phyloP scores from a whole-genome alignment of 257 asterid genomes.

The Nicotiana paniculata region DNA sequence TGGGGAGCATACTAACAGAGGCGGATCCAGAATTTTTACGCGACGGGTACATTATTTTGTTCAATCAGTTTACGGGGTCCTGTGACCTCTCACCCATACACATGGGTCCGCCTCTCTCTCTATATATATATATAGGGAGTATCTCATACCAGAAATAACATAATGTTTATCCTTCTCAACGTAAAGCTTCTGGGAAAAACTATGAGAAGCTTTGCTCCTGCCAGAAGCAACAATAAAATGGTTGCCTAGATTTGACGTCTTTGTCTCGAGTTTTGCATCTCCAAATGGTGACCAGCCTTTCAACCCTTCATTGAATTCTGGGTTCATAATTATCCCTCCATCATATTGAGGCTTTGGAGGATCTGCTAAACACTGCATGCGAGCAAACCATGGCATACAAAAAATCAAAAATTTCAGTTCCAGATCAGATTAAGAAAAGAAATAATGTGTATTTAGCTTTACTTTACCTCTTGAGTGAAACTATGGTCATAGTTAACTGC shows the following conservation, averaged over 20 bases:
- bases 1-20: no score
- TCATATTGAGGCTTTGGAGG: constrained; percentile 45
- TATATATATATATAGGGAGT: no score
- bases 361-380: constrained; percentile 35
- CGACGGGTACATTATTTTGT: no score
- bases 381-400: not conserved
- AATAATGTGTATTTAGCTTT: constrained; percentile 16
- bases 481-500: constrained; percentile 44
- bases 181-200: constrained; percentile 34
- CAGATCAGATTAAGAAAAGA: not conserved
- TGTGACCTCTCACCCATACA: no score
- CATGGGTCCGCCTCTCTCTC: no score
- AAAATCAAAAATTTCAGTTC: not conserved
- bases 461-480: constrained; percentile 18
- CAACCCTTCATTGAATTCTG: constrained; percentile 44
- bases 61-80: no score
- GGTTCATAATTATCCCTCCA: constrained; percentile 60
- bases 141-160: constrained; percentile 43
- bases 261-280: constrained; percentile 20
- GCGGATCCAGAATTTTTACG: no score
- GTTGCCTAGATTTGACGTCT: constrained; percentile 31
- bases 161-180: constrained; percentile 38
- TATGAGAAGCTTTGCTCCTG: constrained; percentile 21
- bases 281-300: constrained; percentile 48
- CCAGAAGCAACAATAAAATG: constrained; percentile 30